A percentile compares a stretch with the other conserved stretches of the same genome.
Evolutionary conservation across 164 flowering plant species (phyloP).

Genomic region (Kalanchoe fedtschenkoi): DNA sequence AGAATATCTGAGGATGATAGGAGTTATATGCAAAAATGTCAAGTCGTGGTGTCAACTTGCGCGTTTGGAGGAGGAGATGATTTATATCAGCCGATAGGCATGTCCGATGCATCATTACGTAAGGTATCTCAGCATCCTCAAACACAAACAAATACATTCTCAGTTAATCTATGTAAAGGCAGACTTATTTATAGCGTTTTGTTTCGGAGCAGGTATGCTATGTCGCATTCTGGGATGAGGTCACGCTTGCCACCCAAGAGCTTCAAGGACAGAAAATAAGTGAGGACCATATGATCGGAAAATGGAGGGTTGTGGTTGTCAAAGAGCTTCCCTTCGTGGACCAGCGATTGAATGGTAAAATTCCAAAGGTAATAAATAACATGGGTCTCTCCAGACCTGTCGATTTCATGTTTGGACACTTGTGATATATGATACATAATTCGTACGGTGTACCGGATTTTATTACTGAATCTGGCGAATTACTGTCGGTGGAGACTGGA

Average conservation of each 20-base stretch:
- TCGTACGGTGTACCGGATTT: not conserved
- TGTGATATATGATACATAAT: not conserved
- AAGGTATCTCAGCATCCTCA: slow-evolving; percentile 32
- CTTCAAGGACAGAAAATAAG: slow-evolving; percentile 45
- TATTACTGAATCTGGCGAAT: not conserved
- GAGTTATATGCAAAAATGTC: slow-evolving; percentile 54
- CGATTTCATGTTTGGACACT: too few species aligned
- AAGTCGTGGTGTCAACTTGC: slow-evolving; percentile 88
- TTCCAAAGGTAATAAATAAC: slow-evolving; percentile 66
- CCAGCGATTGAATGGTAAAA: slow-evolving; percentile 93
- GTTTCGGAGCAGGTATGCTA: slow-evolving; percentile 62
- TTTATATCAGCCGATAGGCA: slow-evolving; percentile 92
- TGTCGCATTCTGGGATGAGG: slow-evolving; percentile 97
- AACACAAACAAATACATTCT: not conserved
- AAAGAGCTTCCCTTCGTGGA: slow-evolving; percentile 76
- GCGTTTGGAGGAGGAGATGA: slow-evolving; percentile 99
- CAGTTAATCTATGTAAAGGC: not conserved
- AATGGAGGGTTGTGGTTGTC: slow-evolving; percentile 82
- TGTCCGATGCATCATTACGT: slow-evolving; percentile 61
- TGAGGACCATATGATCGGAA: slow-evolving; percentile 62
- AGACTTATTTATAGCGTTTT: not conserved
- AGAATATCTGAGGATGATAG: slow-evolving; percentile 67
- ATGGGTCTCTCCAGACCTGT: not conserved
- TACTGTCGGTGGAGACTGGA: too few species aligned
- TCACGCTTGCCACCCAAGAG: slow-evolving; percentile 63